A percentile compares a stretch with the other conserved stretches of the same genome.
Evolutionary conservation across 352 stramenopile species (phyloP).

Genomic region (Pythium phragmitis): DNA sequence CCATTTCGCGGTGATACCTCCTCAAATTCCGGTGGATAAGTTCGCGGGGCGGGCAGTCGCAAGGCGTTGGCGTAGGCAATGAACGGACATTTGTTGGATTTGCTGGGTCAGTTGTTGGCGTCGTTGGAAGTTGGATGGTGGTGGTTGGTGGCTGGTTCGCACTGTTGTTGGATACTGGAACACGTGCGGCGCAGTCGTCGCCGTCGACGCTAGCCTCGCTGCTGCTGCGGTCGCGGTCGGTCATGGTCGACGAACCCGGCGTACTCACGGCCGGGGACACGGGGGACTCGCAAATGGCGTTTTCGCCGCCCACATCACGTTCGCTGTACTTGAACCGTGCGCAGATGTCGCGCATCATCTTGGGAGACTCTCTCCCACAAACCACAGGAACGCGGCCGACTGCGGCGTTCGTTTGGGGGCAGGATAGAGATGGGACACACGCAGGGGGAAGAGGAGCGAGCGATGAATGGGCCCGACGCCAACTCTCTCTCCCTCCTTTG

Average conservation of each 20-base stretch:
- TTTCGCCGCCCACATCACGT: conserved; percentile 11
- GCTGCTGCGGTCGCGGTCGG: conserved; percentile 21
- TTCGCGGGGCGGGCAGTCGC: conserved; percentile 47
- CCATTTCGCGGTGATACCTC: conserved; percentile 52
- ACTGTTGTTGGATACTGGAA: background rate
- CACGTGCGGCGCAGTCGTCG: conserved; percentile 1
- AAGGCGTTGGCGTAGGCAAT: conserved; percentile 13
- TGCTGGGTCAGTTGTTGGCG: conserved; percentile 1
- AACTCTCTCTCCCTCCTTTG: conserved; percentile 6
- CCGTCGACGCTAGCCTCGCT: conserved; percentile 19
- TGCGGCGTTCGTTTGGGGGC: conserved; percentile 4
- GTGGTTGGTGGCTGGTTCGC: background rate
- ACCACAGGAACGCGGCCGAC: conserved; percentile 4
- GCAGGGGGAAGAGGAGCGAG: background rate
- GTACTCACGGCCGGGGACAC: conserved; percentile 13
- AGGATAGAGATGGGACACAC: background rate
- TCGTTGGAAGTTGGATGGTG: background rate
- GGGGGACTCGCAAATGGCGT: background rate
- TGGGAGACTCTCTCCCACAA: conserved; percentile 1
- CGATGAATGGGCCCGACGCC: background rate
- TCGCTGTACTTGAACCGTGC: conserved; percentile 77
- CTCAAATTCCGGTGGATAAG: conserved; percentile 62
- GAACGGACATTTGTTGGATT: background rate
- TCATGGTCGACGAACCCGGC: conserved; percentile 12
- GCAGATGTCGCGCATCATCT: conserved; percentile 41